Percentiles rank a stretch among this genome's conserved stretches.
Evolutionary conservation across 1,284 basidiomycete species (phyloP).

Genomic region (Cryptococcus sp.): DNA sequence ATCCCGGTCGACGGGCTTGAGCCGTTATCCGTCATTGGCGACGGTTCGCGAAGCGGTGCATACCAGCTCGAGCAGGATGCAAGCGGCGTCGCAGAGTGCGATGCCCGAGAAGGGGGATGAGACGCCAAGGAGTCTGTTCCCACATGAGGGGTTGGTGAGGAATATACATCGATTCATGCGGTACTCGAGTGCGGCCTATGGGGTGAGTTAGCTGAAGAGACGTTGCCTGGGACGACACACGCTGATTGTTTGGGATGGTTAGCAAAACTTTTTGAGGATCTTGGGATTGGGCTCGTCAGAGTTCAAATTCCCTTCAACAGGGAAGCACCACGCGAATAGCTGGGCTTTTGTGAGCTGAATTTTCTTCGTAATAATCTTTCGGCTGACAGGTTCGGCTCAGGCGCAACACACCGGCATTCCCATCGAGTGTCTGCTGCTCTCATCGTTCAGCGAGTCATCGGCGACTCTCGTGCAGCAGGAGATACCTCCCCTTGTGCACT

Average conservation of each 20-base stretch:
- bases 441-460: slow-evolving; percentile 49
- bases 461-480: slow-evolving; percentile 36
- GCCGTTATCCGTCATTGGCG: slow-evolving; percentile 2
- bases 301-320: slow-evolving; percentile 53
- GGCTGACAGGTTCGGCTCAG: slow-evolving; percentile 11
- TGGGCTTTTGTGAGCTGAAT: slow-evolving; percentile 44
- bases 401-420: slow-evolving; percentile 53
- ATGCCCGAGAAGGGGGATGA: slow-evolving; percentile 14
- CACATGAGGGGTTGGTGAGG: slow-evolving; percentile 49
- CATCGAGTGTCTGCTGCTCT: slow-evolving; percentile 53
- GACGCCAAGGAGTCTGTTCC: slow-evolving; percentile 43
- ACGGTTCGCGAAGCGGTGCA: slow-evolving; percentile 16
- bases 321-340: slow-evolving; percentile 51
- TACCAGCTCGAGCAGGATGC: slow-evolving; percentile 18
- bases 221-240: neutral
- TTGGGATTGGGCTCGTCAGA: slow-evolving; percentile 52
- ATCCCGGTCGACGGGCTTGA: too few relatives aligned
- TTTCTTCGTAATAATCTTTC: neutral
- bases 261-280: slow-evolving; percentile 52
- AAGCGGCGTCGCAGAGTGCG: neutral
- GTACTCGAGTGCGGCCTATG: slow-evolving; percentile 53
- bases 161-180: slow-evolving; percentile 55
- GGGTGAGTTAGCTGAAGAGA: slow-evolving; percentile 25
- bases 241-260: slow-evolving; percentile 2
- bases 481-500: slow-evolving; percentile 52